phyloP scores from a whole-genome alignment of 1,284 basidiomycete genomes.

The Rhodofomes roseus region DNA sequence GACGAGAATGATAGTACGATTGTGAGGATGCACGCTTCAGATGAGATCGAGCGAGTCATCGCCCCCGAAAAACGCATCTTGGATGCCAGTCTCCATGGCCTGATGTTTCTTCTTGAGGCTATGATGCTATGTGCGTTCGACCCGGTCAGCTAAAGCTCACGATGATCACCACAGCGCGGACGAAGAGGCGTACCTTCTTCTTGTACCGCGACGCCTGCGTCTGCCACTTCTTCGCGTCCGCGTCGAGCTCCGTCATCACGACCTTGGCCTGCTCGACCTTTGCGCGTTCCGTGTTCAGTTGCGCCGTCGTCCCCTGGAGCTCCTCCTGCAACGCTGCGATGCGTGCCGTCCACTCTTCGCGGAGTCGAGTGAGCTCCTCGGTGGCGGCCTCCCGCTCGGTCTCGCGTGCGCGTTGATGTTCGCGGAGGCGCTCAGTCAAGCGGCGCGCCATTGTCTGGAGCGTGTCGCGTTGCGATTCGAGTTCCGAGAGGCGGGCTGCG shows the following conservation, averaged over 20 bases:
- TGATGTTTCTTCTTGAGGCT: constrained; percentile 13
- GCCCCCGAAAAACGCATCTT: constrained; percentile 3
- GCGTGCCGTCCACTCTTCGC: neutral
- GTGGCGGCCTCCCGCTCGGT: constrained; percentile 4
- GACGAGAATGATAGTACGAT: neutral
- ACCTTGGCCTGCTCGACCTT: neutral
- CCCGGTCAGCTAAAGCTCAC: too few species aligned
- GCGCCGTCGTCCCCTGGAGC: constrained; percentile 4
- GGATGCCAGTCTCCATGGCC: constrained; percentile 2
- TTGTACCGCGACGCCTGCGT: constrained; percentile 12
- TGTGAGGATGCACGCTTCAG: neutral
- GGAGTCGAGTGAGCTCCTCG: neutral
- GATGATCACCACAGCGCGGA: too few species aligned
- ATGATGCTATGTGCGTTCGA: constrained; percentile 11
- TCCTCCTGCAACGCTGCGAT: constrained; percentile 6
- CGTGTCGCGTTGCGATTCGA: constrained; percentile 2
- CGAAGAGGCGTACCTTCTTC: constrained; percentile 16
- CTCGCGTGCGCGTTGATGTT: constrained; percentile 8
- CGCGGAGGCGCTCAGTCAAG: constrained; percentile 6
- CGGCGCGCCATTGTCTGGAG: neutral
- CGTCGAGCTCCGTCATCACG: constrained; percentile 1
- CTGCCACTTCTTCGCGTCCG: constrained; percentile 9
- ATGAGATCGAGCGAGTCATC: constrained; percentile 16
- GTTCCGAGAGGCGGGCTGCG: neutral
- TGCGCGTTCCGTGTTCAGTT: constrained; percentile 2